Base-by-base conservation (phyloP, 495 filamentous ascomycete genomes). In the Aspergillus saccharolyticus region DNA sequence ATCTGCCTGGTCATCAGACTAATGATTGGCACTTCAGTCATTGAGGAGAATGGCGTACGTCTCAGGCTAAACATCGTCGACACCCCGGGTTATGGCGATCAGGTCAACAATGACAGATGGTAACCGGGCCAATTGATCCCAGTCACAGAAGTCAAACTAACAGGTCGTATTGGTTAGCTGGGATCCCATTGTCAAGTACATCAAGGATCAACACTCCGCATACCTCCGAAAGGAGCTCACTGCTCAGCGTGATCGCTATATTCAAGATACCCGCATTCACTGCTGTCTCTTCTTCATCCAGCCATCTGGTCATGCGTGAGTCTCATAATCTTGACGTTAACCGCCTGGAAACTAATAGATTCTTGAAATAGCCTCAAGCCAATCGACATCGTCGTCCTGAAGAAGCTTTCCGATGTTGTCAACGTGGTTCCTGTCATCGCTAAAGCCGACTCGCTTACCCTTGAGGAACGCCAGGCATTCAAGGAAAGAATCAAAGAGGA, bases 271-370 rank as follows among this genome's bases (percentile, higher is more conserved):
- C 63, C 88, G 94, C 58, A 96, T 99, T 64, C 94, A 99, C 82
- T 97, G 94, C 85, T 99, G 94, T 76, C 80, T 99, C 55, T 99
- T 97, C 83, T 99, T 99, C 85, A 99, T 99, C 69, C 93, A 96
- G 74, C 94, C 94, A 12, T 96, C 91, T 7, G 94, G 94, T 42
- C 94, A 99, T 80, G 91, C 94, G 69, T 88, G 83, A 70, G 81
- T 70, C 16, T 17, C 17, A 47, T 28, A 2, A 22, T 43, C 46
- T 9, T 52, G 39, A 50, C 43, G 8, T 25, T 4, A 18, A 44
- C 9, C 12, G 15, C 1, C 15, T 43, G 4, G n/a, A 25, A 18
- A 45, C 58, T 70, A n/a, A 70, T 46, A 21, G 39, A 16, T 49
- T 30, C 44, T 67, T 52, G n/a, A 67, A 54, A 44, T 54, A 85